These are phyloP conservation scores for Populus deltoides DNA, from an alignment of 345 rosid species.

Conservation along the genomic window DNA sequence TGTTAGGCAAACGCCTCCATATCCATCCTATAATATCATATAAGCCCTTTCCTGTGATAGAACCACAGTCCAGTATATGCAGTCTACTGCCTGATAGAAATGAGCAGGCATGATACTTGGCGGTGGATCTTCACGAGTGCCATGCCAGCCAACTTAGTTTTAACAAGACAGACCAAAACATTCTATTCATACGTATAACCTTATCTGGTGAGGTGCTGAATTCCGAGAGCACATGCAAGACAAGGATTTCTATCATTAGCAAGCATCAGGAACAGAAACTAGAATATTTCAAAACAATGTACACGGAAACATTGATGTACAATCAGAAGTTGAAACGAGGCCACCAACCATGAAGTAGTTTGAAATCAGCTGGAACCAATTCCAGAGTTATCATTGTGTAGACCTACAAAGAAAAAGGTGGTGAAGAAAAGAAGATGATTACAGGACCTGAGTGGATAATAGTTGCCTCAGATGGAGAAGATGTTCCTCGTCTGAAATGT, in stretches of 20 bases:
- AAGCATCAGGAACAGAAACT: not conserved
- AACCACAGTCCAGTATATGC: not conserved
- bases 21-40: not conserved
- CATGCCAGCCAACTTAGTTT: not conserved
- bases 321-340: not conserved
- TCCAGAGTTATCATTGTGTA: not conserved
- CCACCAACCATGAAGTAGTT: not conserved
- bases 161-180: not conserved
- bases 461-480: conserved; percentile 25
- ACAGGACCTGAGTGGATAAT: conserved; percentile 29
- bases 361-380: conserved; percentile 1
- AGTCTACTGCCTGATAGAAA: not conserved
- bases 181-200: not conserved
- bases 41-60: not conserved
- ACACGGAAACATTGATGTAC: conserved; percentile 2
- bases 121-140: not conserved
- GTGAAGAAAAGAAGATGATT: not conserved
- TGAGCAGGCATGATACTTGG: not conserved
- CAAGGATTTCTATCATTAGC: not conserved
- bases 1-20: not conserved
- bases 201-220: not conserved
- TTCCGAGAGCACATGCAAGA: conserved; percentile 11
- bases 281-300: not conserved
- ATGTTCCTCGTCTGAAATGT: conserved; percentile 28
- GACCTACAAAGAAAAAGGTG: not conserved